These are phyloP conservation scores for Cylindricascospora bacillispora DNA, from an alignment of 1,139 yeast species.

Conservation along the genomic window DNA sequence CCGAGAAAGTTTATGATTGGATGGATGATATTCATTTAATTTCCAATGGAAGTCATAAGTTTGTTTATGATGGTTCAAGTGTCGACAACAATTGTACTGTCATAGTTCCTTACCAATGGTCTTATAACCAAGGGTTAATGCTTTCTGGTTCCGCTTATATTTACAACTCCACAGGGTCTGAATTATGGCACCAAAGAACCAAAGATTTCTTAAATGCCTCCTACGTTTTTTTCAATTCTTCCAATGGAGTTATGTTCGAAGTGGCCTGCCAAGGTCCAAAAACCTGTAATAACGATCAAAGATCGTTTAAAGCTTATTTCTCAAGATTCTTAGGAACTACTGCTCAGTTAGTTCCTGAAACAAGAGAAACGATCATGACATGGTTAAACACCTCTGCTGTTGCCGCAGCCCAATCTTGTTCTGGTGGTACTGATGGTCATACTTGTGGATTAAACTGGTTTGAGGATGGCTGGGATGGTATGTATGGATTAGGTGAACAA, in stretches of 20 bases:
- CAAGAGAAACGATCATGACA: conserved; percentile 38
- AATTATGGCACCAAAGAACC: conserved; percentile 55
- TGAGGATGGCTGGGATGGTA: conserved; percentile 58
- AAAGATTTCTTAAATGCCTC: conserved; percentile 41
- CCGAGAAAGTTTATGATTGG: conserved; percentile 77
- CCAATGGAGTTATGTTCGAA: conserved; percentile 49
- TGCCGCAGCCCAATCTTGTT: conserved; percentile 74
- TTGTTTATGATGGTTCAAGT: conserved; percentile 69
- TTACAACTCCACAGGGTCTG: conserved; percentile 59
- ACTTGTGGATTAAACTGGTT: conserved; percentile 87
- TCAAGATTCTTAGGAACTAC: conserved; percentile 67
- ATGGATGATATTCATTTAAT: conserved; percentile 49
- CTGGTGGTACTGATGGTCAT: conserved; percentile 79
- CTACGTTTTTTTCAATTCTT: conserved; percentile 41
- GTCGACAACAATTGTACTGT: conserved; percentile 50
- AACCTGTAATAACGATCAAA: conserved; percentile 75
- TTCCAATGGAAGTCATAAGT: conserved; percentile 34
- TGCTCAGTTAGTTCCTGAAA: conserved; percentile 55
- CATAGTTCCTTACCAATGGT: conserved; percentile 59
- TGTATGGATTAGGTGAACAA: conserved; percentile 88
- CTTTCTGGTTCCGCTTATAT: conserved; percentile 74
- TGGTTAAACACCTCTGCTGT: conserved; percentile 50
- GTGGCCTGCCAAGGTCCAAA: conserved; percentile 60
- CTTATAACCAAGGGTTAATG: conserved; percentile 76
- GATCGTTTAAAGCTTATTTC: conserved; percentile 77